A percentile compares a stretch with the other conserved stretches of the same genome.
These are phyloP conservation scores for Cystobasidium sp. DNA, from an alignment of 1,284 basidiomycete species.

Conservation along the genomic window DNA sequence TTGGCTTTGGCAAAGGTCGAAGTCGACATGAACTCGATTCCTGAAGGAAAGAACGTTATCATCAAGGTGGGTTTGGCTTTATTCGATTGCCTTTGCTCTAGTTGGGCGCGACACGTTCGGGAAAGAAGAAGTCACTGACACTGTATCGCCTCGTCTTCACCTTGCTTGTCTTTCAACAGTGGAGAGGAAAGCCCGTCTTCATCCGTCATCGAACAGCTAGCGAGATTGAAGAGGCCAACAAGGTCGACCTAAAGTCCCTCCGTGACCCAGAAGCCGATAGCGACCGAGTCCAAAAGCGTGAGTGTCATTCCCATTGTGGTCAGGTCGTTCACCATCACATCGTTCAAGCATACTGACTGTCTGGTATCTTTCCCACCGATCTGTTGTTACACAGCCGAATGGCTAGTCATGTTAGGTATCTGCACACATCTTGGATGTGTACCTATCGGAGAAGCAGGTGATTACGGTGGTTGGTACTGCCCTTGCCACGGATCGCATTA, in stretches of 20 bases:
- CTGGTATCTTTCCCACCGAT: background rate
- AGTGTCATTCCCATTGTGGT: conserved; percentile 49
- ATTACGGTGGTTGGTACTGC: conserved; percentile 91
- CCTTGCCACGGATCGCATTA: conserved; percentile 99
- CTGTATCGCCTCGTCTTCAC: background rate
- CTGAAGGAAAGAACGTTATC: conserved; percentile 89
- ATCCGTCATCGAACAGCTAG: conserved; percentile 91
- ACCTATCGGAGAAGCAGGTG: conserved; percentile 71
- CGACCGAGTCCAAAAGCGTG: conserved; percentile 83
- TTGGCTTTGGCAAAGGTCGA: conserved; percentile 98
- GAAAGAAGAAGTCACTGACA: background rate
- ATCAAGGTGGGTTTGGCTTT: conserved; percentile 66
- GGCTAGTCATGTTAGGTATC: conserved; percentile 90
- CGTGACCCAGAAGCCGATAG: conserved; percentile 93
- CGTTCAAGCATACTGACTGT: conserved; percentile 9
- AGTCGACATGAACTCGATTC: conserved; percentile 86
- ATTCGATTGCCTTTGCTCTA: background rate
- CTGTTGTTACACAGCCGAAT: conserved; percentile 38
- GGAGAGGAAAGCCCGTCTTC: conserved; percentile 99
- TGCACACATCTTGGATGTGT: conserved; percentile 99
- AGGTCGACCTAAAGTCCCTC: conserved; percentile 79
- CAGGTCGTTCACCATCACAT: no score
- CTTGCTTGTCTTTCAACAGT: conserved; percentile 57
- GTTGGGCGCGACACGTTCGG: background rate
- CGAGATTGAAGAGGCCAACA: conserved; percentile 93